Conservation (phyloP, 306 rosid genomes). For the Leucaena leucocephala region DNA sequence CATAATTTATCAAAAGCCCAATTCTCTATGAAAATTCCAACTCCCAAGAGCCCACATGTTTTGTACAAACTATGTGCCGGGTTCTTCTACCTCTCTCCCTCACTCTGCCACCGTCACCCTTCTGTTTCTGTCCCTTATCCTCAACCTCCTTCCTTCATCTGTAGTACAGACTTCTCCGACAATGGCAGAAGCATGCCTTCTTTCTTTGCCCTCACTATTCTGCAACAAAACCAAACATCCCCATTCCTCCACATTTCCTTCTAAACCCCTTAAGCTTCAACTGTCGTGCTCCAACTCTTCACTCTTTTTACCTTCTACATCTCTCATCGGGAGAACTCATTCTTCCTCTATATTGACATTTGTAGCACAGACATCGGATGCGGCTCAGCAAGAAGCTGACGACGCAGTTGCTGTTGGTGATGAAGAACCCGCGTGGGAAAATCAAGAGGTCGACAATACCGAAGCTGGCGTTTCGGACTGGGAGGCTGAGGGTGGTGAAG, state of each 20-base stretch:
- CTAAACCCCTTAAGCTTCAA: conserved; percentile 52
- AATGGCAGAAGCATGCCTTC: conserved; percentile 57
- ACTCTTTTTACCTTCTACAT: conserved; percentile 33
- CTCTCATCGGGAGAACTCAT: conserved; percentile 39
- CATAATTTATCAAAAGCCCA: no score
- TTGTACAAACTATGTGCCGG: no score
- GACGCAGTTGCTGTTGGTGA: conserved; percentile 40
- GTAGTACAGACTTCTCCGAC: conserved; percentile 11
- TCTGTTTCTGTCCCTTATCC: no score
- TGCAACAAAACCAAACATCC: conserved; percentile 45
- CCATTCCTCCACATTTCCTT: conserved; percentile 40
- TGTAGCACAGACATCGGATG: conserved; percentile 77
- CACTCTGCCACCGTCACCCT: no score
- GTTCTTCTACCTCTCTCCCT: conserved; percentile 43
- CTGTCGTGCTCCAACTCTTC: conserved; percentile 47
- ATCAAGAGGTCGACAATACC: conserved; percentile 35
- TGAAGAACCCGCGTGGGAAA: conserved; percentile 42
- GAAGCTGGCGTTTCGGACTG: conserved; percentile 32
- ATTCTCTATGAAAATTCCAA: no score
- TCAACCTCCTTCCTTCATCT: no score
- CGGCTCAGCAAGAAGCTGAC: conserved; percentile 69
- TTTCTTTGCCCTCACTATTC: conserved; percentile 60
- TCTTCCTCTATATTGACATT: conserved; percentile 46
- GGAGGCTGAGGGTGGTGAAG: conserved; percentile 35
- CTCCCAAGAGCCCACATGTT: no score